phyloP scores from a whole-genome alignment of 257 asterid genomes.

The Solanum bukasovii region DNA sequence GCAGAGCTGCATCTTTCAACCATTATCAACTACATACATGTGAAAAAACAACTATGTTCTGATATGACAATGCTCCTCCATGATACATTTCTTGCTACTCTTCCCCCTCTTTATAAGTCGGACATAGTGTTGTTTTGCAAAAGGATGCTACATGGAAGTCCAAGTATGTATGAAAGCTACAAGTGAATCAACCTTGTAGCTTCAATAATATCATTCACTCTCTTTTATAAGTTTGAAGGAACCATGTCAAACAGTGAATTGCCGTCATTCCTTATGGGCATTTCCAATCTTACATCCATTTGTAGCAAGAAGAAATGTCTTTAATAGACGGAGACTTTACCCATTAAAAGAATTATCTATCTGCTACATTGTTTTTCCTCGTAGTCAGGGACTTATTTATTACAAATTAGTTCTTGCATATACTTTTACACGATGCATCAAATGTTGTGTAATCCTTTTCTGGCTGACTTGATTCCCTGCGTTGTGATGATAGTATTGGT shows the following conservation, averaged over 20 bases:
- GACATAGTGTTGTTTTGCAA: background rate
- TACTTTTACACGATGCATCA: background rate
- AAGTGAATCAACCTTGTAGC: background rate
- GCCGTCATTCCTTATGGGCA: background rate
- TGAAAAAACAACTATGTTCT: background rate
- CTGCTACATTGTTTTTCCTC: background rate
- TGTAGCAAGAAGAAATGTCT: background rate
- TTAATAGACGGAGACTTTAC: background rate
- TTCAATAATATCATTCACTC: background rate
- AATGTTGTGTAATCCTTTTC: background rate
- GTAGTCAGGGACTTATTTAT: background rate
- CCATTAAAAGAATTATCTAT: background rate
- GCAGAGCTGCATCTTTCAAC: background rate
- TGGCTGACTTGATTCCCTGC: background rate
- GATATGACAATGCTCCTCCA: background rate
- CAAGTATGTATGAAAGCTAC: background rate
- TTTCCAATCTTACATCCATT: background rate
- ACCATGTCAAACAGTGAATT: background rate
- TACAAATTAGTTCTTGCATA: background rate
- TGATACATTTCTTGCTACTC: background rate
- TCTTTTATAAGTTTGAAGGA: background rate
- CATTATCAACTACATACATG: background rate
- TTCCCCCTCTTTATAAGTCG: background rate
- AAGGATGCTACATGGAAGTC: background rate
- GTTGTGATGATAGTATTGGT: background rate